Base-by-base conservation (phyloP, 352 stramenopile species). In the Pythium biforme region DNA sequence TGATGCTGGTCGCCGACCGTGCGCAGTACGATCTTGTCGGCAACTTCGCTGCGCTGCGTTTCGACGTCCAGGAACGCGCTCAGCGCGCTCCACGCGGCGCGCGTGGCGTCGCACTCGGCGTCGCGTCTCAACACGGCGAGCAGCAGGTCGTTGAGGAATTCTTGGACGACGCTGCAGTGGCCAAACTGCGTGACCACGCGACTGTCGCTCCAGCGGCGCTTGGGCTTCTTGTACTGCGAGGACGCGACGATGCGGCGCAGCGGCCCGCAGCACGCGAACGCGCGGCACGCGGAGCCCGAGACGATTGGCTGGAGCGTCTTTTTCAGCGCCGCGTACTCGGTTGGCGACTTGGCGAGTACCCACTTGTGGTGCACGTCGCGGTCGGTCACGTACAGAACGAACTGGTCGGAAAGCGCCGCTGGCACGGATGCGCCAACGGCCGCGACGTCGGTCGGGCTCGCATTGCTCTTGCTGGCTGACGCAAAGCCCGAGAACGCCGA, bases 371-470 rank as follows among this genome's bases (percentile, higher is more conserved):
- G 70, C 53, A 87, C 71, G 29, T 80, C 66, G 45, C 68, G 75
- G 68, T 94, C 80, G n/a, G 76, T 88, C 48, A 94, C 77, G 68
- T 90, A 94, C 17, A 91, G 27, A 22, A 94, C 81, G 27, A 90
- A 86, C 51, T 77, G 69, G 17, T 64, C 54, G 33, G 45, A 46
- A 15, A 53, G 19, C 47, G 50, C 19, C 1, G 58, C 33, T 10
- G 62, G 23, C 46, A 53, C 11, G 31, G 4, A 8, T 11, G 14
- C 31, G 14, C 31, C 31, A 17, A 46, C 52, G 20, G 43, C 37
- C 1, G 48, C 56, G 23, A 61, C 58, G 31, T 63, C 59, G 17
- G 63, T 67, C 9, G 57, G 40, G 25, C 46, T 71, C 45, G 55
- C 10, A n/a, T n/a, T n/a, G 17, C 51, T 25, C 31, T 55, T 66